Evolutionary conservation across 352 stramenopile species (phyloP).

Genomic region (Peronospora farinosa): DNA sequence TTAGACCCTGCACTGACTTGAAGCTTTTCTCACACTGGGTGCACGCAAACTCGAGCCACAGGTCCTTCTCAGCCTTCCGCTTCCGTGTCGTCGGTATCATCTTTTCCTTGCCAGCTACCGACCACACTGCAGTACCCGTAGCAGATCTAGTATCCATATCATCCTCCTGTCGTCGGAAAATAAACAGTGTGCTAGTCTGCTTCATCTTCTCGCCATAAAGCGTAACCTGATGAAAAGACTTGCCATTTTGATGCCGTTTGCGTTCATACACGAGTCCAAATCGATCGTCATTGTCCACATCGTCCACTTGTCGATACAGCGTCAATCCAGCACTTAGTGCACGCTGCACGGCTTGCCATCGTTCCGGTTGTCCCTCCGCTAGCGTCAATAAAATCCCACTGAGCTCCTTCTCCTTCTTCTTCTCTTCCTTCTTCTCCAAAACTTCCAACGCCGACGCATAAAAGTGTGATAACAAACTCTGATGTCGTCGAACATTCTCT

Average conservation of each 20-base stretch:
- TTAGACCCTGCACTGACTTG: slow-evolving; percentile 60
- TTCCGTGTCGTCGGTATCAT: slow-evolving; percentile 18
- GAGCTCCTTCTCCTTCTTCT: slow-evolving; percentile 7
- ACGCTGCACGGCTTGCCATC: slow-evolving; percentile 63
- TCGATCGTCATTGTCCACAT: slow-evolving; percentile 36
- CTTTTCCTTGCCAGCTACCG: too few species aligned
- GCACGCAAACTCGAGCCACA: slow-evolving; percentile 33
- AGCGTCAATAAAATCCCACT: slow-evolving; percentile 57
- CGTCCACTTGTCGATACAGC: slow-evolving; percentile 40
- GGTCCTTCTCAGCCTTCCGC: slow-evolving; percentile 33
- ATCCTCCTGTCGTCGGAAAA: slow-evolving; percentile 31
- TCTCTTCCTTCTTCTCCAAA: slow-evolving; percentile 13
- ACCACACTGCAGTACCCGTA: not conserved
- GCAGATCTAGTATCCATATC: not conserved
- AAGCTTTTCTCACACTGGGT: slow-evolving; percentile 56
- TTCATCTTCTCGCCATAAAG: slow-evolving; percentile 61
- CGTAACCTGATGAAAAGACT: slow-evolving; percentile 75
- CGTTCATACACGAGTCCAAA: slow-evolving; percentile 57
- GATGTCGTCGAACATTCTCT: slow-evolving; percentile 85
- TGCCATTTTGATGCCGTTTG: slow-evolving; percentile 86
- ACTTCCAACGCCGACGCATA: slow-evolving; percentile 64
- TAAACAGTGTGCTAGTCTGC: slow-evolving; percentile 63
- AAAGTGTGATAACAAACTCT: slow-evolving; percentile 88
- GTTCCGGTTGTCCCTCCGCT: slow-evolving; percentile 64
- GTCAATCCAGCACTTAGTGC: slow-evolving; percentile 36